Percentiles rank a stretch among this genome's conserved stretches.
phyloP scores from a whole-genome alignment of 371 early-diverging fungal genomes.

The Apophysomyces elegans region DNA sequence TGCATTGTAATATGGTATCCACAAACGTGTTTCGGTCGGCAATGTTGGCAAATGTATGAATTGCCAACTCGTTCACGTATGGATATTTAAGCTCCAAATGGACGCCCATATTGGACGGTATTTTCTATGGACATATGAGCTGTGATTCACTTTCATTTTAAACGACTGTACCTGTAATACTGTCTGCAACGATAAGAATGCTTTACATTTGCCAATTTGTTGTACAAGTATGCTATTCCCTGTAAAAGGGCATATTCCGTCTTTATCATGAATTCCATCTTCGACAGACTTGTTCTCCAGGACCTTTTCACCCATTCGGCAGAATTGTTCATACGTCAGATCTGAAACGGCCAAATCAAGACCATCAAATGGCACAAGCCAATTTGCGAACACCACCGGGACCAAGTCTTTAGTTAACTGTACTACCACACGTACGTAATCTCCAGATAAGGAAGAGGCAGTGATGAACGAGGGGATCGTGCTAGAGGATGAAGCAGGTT shows the following conservation, averaged over 20 bases:
- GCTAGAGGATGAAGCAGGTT: conserved; percentile 19
- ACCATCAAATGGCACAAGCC: conserved; percentile 64
- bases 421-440: conserved; percentile 83
- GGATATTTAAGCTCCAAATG: conserved; percentile 87
- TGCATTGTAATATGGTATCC: conserved; percentile 81
- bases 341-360: conserved; percentile 66
- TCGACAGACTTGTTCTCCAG: conserved; percentile 9
- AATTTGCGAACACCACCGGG: conserved; percentile 85
- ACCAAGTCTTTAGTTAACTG: conserved; percentile 90
- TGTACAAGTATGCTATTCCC: conserved; percentile 46
- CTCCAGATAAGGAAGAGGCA: conserved; percentile 75
- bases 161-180: conserved; percentile 64
- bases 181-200: conserved; percentile 77
- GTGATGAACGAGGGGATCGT: conserved; percentile 80
- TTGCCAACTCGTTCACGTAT: conserved; percentile 59
- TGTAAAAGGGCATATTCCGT: conserved; percentile 33
- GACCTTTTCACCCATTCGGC: conserved; percentile 42
- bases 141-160: background rate
- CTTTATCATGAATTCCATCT: conserved; percentile 1
- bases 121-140: background rate
- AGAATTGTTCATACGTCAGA: conserved; percentile 63
- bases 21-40: conserved; percentile 79
- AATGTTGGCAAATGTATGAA: conserved; percentile 59
- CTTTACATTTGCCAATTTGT: conserved; percentile 36
- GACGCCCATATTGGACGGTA: conserved; percentile 80